Base-by-base conservation (phyloP, 768 basidiomycete genomes). In the Podaxis sp. region DNA sequence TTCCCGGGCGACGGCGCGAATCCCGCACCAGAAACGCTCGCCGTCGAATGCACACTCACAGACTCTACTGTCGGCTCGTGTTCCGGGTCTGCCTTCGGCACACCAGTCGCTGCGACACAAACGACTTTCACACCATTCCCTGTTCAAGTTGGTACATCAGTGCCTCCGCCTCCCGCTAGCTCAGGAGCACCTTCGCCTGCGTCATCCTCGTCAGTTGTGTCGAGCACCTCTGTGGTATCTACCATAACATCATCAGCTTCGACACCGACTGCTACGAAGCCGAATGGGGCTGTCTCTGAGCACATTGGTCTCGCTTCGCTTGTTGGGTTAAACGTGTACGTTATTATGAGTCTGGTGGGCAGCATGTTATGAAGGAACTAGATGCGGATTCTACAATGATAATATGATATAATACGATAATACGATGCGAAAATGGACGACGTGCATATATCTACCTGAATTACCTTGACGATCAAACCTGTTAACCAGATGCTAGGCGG, bases 111-210 rank as follows among this genome's bases (percentile, higher is more conserved):
- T 17, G 44, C 22, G 13, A 30, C 38, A 0, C 24, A 41, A 24
- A 57, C 56, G 6, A 57, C 56, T 8, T 57, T 57, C 24, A 57
- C 56, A 2, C 56, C 56, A 13, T 57, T 57, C 41, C 56, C 41
- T 46, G 56, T 57, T n/a, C 24, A 44, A 17, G 38, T 57, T 46
- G 56, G 56, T 11, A 46, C 56, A 20, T n/a, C 56, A 13, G 26
- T 22, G 20, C 41, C 56, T 5, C 11, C 49, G 24, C 13, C 56
- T 46, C 22, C 56, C 3, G 3, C 22, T 22, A 28, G 22, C 17
- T 24, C 56, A 2, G 26, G 37, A 17, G 4, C 54, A 40, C 37
- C 54, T 22, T n/a, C 13, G 11, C 56, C 56, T 38, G 56, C 56
- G 13, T 46, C 56, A 22, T 57, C 56, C 4, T 40, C 56, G 4